A percentile compares a stretch with the other conserved stretches of the same genome.
These are phyloP conservation scores for Trypanosoma platydactyli DNA, from an alignment of 208 protist species.

Conservation along the genomic window DNA sequence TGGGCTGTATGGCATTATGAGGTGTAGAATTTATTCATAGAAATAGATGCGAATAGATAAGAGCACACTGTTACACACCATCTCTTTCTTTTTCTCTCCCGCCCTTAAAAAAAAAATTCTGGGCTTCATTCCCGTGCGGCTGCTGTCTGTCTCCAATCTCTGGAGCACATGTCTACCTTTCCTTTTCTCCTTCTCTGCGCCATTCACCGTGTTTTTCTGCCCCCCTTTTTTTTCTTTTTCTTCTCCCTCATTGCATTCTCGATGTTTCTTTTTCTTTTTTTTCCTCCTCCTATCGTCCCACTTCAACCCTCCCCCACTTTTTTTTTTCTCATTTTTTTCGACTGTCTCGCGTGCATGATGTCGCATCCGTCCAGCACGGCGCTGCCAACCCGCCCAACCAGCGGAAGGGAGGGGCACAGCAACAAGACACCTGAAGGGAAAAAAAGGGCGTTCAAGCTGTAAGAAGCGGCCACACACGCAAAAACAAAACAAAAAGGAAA, in stretches of 20 bases:
- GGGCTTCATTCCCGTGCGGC: no score
- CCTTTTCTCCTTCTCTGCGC: not conserved
- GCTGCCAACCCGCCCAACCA: not conserved
- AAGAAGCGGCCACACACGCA: not conserved
- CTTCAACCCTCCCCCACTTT: no score
- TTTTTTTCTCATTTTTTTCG: not conserved
- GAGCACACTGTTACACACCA: no score
- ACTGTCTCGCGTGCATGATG: not conserved
- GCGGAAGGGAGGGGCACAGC: not conserved
- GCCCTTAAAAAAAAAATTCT: no score
- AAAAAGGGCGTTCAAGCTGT: no score
- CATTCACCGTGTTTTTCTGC: no score
- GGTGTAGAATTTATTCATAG: no score
- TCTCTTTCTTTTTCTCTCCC: no score
- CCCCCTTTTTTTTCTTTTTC: constrained; percentile 9
- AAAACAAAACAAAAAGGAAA: no score
- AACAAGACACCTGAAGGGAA: constrained; percentile 8
- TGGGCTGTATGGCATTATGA: no score
- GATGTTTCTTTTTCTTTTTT: constrained; percentile 8
- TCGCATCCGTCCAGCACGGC: not conserved
- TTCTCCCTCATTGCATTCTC: not conserved
- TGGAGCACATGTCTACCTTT: not conserved
- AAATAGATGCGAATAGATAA: no score
- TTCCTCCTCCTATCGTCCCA: constrained; percentile 2
- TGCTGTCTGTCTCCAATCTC: no score